phyloP scores from a whole-genome alignment of 2,329 filamentous ascomycete genomes.

The Aspergillus cejpii region DNA sequence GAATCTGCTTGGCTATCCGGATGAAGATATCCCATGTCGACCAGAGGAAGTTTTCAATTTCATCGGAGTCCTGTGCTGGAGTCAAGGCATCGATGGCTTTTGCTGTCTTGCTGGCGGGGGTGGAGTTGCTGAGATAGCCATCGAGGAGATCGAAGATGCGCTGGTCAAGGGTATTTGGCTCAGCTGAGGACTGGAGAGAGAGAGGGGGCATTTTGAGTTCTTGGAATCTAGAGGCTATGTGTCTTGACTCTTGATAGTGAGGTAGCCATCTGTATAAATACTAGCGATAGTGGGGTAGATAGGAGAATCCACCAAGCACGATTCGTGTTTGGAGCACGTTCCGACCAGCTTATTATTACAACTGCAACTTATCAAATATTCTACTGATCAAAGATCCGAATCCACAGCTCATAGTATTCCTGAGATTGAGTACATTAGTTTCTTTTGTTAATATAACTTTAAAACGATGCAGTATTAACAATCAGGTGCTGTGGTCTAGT shows the following conservation, averaged over 20 bases:
- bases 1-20: slow-evolving; percentile 7
- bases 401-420: no score
- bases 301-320: neutral
- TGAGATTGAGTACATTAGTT: no score
- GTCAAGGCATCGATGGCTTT: slow-evolving; percentile 5
- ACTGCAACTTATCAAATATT: neutral
- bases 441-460: neutral
- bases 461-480: neutral
- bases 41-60: slow-evolving; percentile 7
- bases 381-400: neutral
- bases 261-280: neutral
- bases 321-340: slow-evolving; percentile 4
- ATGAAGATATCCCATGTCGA: slow-evolving; percentile 6
- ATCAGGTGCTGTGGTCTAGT: slow-evolving; percentile 19
- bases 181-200: neutral
- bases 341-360: slow-evolving; percentile 25
- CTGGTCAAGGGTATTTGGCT: neutral
- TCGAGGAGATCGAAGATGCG: slow-evolving; percentile 1
- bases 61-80: neutral
- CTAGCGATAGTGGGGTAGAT: neutral
- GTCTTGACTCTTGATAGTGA: neutral
- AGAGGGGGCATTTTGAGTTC: slow-evolving; percentile 2
- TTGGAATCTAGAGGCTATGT: neutral
- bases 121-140: slow-evolving; percentile 3
- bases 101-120: slow-evolving; percentile 1